Evolutionary conservation across 805 yeast genomes (phyloP).

Genomic region (Zygosaccharomyces rouxii): DNA sequence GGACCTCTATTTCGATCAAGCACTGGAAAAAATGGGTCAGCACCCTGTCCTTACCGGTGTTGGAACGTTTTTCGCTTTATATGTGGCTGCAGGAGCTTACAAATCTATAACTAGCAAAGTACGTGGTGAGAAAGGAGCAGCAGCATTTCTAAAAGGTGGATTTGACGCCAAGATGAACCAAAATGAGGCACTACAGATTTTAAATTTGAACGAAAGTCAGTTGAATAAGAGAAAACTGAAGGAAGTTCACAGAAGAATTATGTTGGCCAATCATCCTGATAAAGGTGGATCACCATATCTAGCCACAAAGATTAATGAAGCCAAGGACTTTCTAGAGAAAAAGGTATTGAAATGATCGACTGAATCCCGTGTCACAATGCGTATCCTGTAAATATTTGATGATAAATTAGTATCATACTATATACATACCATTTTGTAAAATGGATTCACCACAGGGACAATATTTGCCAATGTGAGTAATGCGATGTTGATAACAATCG

Average conservation of each 20-base stretch:
- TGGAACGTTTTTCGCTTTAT: constrained; percentile 62
- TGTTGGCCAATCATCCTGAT: constrained; percentile 93
- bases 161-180: constrained; percentile 89
- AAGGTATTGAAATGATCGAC: constrained; percentile 24
- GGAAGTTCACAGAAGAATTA: constrained; percentile 79
- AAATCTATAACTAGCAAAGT: constrained; percentile 39
- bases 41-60: constrained; percentile 74
- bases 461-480: constrained; percentile 24
- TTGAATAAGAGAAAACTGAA: constrained; percentile 63
- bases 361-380: neutral
- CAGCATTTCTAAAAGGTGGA: constrained; percentile 70
- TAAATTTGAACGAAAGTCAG: constrained; percentile 66
- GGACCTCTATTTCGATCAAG: constrained; percentile 64
- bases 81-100: constrained; percentile 62
- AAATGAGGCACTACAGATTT: constrained; percentile 80
- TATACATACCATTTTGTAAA: constrained; percentile 22
- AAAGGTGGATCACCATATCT: constrained; percentile 88
- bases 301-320: constrained; percentile 91
- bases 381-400: constrained; percentile 3
- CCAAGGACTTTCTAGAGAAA: constrained; percentile 51
- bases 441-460: constrained; percentile 22
- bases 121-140: constrained; percentile 60
- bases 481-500: constrained; percentile 31
- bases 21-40: constrained; percentile 55
- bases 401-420: constrained; percentile 11